Conservation (phyloP, 495 filamentous ascomycete genomes). For the Daldinia grandis region DNA sequence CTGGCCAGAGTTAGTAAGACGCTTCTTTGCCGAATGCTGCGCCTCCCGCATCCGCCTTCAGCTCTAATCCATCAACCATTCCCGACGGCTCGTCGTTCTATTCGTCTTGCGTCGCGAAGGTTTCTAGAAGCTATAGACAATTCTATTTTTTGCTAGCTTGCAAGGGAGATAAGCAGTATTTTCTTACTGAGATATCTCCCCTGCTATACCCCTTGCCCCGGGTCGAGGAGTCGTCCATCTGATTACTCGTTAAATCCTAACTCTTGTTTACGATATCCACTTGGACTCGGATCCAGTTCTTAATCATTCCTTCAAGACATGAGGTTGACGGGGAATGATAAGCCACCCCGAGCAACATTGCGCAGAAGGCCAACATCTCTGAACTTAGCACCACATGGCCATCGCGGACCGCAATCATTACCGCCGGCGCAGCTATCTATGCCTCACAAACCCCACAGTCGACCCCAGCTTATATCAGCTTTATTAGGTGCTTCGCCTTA, state of each 20-base stretch:
- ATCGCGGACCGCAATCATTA: background rate
- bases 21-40: background rate
- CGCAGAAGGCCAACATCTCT: background rate
- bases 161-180: slow-evolving; percentile 1
- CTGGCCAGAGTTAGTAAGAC: slow-evolving; percentile 2
- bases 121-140: background rate
- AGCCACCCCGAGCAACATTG: too few species aligned
- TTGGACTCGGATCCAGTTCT: background rate
- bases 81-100: background rate
- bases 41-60: slow-evolving; percentile 1
- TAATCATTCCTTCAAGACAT: background rate
- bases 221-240: background rate
- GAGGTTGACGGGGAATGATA: background rate
- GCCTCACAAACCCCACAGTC: background rate
- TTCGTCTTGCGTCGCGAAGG: background rate
- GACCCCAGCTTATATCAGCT: background rate
- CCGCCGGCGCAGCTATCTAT: background rate
- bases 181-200: background rate
- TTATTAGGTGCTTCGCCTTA: background rate
- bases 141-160: background rate
- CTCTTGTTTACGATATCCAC: background rate
- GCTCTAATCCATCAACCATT: background rate
- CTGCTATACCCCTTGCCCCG: background rate
- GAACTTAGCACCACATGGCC: background rate
- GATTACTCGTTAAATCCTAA: background rate